Conservation (phyloP, 2,329 filamentous ascomycete genomes). For the Mollisia scopiformis region DNA sequence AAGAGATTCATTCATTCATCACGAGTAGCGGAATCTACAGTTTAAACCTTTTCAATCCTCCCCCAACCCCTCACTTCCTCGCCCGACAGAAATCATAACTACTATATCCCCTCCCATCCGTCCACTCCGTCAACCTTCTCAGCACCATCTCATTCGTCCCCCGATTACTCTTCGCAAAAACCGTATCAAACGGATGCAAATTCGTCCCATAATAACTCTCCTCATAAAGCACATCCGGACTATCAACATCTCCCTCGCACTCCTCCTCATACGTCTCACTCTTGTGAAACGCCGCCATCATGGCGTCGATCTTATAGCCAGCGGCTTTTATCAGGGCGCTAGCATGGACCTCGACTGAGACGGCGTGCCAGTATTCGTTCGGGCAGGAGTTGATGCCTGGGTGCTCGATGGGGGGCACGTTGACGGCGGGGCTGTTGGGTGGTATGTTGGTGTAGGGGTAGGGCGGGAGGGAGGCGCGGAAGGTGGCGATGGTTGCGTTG, state of each 20-base stretch:
- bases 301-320: conserved; percentile 28
- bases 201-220: conserved; percentile 29
- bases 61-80: too few relatives aligned
- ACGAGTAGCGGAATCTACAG: too few relatives aligned
- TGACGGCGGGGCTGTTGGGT: too few relatives aligned
- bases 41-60: too few relatives aligned
- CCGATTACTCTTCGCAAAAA: conserved; percentile 33
- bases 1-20: too few relatives aligned
- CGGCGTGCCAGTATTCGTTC: conserved; percentile 23
- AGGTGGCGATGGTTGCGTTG: neutral
- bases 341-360: conserved; percentile 28
- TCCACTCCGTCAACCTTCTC: conserved; percentile 30
- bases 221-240: conserved; percentile 22
- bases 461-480: conserved; percentile 1
- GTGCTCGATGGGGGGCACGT: conserved; percentile 3
- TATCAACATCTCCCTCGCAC: too few relatives aligned
- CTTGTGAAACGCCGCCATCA: conserved; percentile 32
- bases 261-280: too few relatives aligned
- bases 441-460: neutral
- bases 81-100: conserved; percentile 32
- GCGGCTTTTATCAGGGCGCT: conserved; percentile 25
- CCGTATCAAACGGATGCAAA: conserved; percentile 34
- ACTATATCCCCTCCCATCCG: conserved; percentile 25
- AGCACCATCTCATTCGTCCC: conserved; percentile 21
- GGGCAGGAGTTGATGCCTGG: conserved; percentile 13